Percentiles rank a stretch among this genome's conserved stretches.
These are phyloP conservation scores for Penicillium sp. DNA, from an alignment of 2,329 filamentous ascomycete genomes.

Conservation along the genomic window DNA sequence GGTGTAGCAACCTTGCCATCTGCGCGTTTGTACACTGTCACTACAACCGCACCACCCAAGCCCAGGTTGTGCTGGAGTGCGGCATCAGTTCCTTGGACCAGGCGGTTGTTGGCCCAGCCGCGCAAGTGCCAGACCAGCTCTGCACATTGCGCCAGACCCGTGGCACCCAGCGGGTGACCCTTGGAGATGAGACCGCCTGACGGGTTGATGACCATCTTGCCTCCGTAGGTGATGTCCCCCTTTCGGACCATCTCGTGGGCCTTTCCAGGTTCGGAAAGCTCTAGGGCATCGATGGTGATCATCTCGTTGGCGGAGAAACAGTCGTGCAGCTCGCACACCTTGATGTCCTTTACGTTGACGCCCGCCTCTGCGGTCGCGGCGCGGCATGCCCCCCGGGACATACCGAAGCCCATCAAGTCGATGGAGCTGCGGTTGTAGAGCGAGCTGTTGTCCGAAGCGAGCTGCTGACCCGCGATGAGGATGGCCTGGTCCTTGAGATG, in stretches of 20 bases:
- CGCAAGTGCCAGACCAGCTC: constrained; percentile 92
- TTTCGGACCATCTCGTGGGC: constrained; percentile 81
- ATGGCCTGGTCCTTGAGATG: constrained; percentile 76
- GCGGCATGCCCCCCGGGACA: constrained; percentile 63
- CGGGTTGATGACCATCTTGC: constrained; percentile 75
- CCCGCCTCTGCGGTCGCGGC: constrained; percentile 63
- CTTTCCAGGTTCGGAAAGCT: constrained; percentile 66
- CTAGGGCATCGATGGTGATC: constrained; percentile 77
- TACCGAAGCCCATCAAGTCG: constrained; percentile 80
- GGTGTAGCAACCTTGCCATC: constrained; percentile 60
- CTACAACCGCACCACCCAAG: constrained; percentile 79
- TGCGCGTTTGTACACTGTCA: constrained; percentile 76
- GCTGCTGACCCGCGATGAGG: constrained; percentile 73
- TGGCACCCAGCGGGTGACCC: constrained; percentile 87
- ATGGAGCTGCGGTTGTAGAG: constrained; percentile 74
- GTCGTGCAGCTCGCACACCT: constrained; percentile 88
- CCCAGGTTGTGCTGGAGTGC: constrained; percentile 90
- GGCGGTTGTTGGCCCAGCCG: constrained; percentile 89
- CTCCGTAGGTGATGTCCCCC: constrained; percentile 86
- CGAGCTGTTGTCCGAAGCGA: constrained; percentile 72
- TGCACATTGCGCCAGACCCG: constrained; percentile 88
- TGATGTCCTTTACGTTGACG: constrained; percentile 57
- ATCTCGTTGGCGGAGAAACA: constrained; percentile 96
- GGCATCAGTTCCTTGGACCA: constrained; percentile 57
- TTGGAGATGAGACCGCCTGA: constrained; percentile 92